Base-by-base conservation (phyloP, 345 rosid species). In the Geranium brycei region DNA sequence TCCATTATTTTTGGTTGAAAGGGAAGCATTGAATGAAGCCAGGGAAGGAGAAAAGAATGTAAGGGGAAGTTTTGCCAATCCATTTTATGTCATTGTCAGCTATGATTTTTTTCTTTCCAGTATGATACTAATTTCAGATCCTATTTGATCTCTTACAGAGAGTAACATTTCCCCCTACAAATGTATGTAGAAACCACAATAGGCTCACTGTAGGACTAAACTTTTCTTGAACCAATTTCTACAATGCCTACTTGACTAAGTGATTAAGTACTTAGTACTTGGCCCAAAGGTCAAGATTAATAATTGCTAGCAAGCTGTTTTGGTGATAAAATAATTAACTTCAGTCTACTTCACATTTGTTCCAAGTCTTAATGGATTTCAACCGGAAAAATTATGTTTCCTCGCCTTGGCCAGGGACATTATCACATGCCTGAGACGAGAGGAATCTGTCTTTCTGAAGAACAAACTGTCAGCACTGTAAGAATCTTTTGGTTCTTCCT, bases 361-460 rank as follows among this genome's bases (percentile, higher is more conserved):
- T 60, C 17, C 14, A 40, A 51, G 41, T n/a, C n/a, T n/a, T n/a
- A n/a, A n/a, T n/a, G n/a, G n/a, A n/a, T n/a, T n/a, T n/a, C n/a
- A n/a, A n/a, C n/a, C n/a, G n/a, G n/a, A n/a, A n/a, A n/a, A n/a
- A 40, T 30, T 17, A 53, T 35, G 28, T 62, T 47, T 28, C 17
- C 40, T 32, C 56, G n/a, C 57, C 66, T 67, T 63, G 35, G n/a
- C 64, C 70, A 91, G 99, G 96, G 97, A 63, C 96, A 91, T 78
- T 88, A 95, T 80, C 99, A 95, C 83, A 82, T 91, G 81, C 91
- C 99, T 5, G 97, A 91, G 76, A 95, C 99, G 10, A 83, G 97
- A 87, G 99, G 99, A 71, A 89, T 95, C 67, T 95, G 99, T 81
- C 82, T 95, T 60, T 91, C 99, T 0, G 99, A 91, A 76, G 97